phyloP scores from a whole-genome alignment of 1,284 basidiomycete species.

The Trichosporon sp. region DNA sequence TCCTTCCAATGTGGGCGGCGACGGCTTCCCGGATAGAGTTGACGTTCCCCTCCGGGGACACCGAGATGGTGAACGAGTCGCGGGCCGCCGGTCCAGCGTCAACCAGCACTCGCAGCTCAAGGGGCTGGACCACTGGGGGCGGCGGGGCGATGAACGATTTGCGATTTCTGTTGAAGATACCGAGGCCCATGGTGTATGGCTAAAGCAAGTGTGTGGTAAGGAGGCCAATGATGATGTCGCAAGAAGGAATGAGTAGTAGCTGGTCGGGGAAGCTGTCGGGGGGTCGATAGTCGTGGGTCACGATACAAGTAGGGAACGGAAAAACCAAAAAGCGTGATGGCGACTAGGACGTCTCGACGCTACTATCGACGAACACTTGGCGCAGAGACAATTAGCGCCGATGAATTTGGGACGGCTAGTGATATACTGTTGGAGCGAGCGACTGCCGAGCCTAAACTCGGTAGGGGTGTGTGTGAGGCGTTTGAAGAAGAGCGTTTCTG shows the following conservation, averaged over 20 bases:
- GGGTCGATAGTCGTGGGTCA: too few relatives aligned
- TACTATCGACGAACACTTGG: too few relatives aligned
- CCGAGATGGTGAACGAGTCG: constrained; percentile 30
- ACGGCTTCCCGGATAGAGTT: constrained; percentile 27
- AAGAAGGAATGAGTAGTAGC: background rate
- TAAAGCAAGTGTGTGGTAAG: too few relatives aligned
- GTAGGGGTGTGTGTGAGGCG: background rate
- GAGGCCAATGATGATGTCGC: background rate
- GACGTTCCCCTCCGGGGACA: constrained; percentile 28
- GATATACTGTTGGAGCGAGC: background rate
- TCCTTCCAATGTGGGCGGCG: constrained; percentile 23
- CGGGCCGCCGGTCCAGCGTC: constrained; percentile 16
- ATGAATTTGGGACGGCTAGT: background rate
- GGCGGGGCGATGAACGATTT: constrained; percentile 5
- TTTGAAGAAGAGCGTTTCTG: background rate
- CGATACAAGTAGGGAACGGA: too few relatives aligned
- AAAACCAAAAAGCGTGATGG: too few relatives aligned
- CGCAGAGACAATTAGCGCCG: background rate
- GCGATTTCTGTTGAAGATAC: constrained; percentile 13
- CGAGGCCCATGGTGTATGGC: constrained; percentile 14
- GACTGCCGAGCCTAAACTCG: background rate
- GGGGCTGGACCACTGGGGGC: background rate
- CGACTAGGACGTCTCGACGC: too few relatives aligned
- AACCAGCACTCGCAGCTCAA: constrained; percentile 18
- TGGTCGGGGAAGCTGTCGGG: too few relatives aligned